These are phyloP conservation scores for Colletotrichum tamarilloi DNA, from an alignment of 2,329 filamentous ascomycete species.

Conservation along the genomic window DNA sequence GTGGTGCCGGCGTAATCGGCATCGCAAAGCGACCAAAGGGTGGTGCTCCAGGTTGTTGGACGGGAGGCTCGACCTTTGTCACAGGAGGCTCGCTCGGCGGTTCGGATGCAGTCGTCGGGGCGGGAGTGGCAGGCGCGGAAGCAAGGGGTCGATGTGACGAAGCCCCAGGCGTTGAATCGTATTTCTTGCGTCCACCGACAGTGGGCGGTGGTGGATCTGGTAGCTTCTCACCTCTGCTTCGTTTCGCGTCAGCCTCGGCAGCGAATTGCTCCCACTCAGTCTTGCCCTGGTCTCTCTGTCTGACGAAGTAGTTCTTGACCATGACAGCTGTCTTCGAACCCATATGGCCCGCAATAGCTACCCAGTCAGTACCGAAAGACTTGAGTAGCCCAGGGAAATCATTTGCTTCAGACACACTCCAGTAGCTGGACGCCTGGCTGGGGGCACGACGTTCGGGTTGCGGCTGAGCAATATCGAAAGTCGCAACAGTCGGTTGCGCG, in stretches of 20 bases:
- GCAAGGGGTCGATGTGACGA: conserved; percentile 54
- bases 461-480: conserved; percentile 60
- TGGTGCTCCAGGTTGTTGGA: conserved; percentile 48
- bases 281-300: conserved; percentile 70
- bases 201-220: conserved; percentile 70
- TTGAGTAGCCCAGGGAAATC: conserved; percentile 80
- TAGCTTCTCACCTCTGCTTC: conserved; percentile 65
- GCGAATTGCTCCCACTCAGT: conserved; percentile 70
- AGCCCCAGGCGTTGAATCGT: conserved; percentile 55
- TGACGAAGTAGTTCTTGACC: conserved; percentile 77
- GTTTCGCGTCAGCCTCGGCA: conserved; percentile 69
- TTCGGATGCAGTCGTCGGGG: conserved; percentile 46
- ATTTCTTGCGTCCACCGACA: conserved; percentile 61
- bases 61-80: conserved; percentile 56
- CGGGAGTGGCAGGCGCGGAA: conserved; percentile 48
- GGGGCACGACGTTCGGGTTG: conserved; percentile 63
- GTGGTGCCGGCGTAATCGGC: conserved; percentile 57
- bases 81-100: conserved; percentile 56
- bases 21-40: conserved; percentile 56
- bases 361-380: conserved; percentile 84
- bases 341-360: conserved; percentile 80
- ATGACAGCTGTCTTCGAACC: conserved; percentile 88
- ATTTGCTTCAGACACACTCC: conserved; percentile 84
- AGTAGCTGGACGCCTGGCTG: conserved; percentile 80
- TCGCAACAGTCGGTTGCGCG: conserved; percentile 58